A percentile compares a stretch with the other conserved stretches of the same genome.
Conservation (phyloP, 257 asterid species). For the Solanum habrochaites region DNA sequence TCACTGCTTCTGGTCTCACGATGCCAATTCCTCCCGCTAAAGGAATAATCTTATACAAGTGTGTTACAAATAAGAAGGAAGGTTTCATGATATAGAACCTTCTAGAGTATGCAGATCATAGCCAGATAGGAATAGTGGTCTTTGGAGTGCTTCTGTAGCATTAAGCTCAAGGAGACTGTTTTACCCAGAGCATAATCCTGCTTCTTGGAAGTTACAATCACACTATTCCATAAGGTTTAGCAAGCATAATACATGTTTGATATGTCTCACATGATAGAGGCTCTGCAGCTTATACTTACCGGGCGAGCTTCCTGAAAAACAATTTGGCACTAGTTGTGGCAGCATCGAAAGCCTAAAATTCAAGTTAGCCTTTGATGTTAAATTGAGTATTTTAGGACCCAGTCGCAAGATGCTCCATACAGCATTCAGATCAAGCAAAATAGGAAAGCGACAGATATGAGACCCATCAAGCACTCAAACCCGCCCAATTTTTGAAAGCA, state of each 20-base stretch:
- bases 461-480: constrained; percentile 48
- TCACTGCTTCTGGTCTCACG: background rate
- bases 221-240: background rate
- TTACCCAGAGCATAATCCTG: background rate
- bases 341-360: background rate
- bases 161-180: background rate
- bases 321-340: background rate
- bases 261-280: background rate
- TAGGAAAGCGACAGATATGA: background rate
- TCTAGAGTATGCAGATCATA: background rate
- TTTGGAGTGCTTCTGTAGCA: background rate
- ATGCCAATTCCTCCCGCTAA: background rate
- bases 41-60: background rate
- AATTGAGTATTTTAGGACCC: background rate
- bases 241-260: background rate
- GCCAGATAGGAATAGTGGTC: background rate
- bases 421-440: background rate
- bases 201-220: background rate
- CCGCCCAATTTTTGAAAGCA: constrained; percentile 96
- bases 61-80: background rate
- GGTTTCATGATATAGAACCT: background rate
- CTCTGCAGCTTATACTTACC: background rate
- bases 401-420: background rate
- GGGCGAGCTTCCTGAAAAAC: background rate
- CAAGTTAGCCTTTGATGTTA: background rate